A percentile compares a stretch with the other conserved stretches of the same genome.
phyloP scores from a whole-genome alignment of 352 stramenopile species.

The Elongisporangium prolatum region DNA sequence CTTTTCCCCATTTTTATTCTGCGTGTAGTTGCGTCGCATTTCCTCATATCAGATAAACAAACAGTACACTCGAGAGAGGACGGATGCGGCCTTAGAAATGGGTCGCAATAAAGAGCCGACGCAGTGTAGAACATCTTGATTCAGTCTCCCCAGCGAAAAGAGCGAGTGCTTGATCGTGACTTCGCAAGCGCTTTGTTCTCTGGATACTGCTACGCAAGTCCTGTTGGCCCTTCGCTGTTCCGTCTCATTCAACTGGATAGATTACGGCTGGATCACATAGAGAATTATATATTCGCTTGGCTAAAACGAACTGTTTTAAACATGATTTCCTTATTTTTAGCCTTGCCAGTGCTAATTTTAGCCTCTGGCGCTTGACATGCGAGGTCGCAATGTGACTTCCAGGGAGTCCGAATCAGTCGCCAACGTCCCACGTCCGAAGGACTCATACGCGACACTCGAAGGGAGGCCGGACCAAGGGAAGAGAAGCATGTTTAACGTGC shows the following conservation, averaged over 20 bases:
- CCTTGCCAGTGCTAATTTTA: background rate
- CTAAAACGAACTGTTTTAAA: no score
- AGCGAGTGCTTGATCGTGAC: background rate
- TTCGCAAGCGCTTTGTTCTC: background rate
- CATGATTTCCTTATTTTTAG: background rate
- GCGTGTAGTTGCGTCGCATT: background rate
- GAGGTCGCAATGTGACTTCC: background rate
- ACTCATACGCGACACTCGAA: background rate
- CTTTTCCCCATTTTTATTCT: background rate
- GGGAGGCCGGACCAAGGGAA: background rate
- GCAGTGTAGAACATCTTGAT: background rate
- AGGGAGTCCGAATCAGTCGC: background rate
- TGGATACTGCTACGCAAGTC: background rate
- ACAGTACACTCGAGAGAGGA: background rate
- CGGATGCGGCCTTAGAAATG: background rate
- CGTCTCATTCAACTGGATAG: background rate
- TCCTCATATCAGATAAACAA: background rate
- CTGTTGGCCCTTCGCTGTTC: background rate
- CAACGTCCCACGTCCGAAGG: background rate
- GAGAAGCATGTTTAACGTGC: conserved; percentile 70
- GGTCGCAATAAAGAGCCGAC: background rate
- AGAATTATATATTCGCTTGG: background rate
- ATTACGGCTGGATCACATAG: background rate
- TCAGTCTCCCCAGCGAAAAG: no score
- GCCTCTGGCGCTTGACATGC: background rate